phyloP scores from a whole-genome alignment of 768 basidiomycete genomes.

The Suillus americanus region DNA sequence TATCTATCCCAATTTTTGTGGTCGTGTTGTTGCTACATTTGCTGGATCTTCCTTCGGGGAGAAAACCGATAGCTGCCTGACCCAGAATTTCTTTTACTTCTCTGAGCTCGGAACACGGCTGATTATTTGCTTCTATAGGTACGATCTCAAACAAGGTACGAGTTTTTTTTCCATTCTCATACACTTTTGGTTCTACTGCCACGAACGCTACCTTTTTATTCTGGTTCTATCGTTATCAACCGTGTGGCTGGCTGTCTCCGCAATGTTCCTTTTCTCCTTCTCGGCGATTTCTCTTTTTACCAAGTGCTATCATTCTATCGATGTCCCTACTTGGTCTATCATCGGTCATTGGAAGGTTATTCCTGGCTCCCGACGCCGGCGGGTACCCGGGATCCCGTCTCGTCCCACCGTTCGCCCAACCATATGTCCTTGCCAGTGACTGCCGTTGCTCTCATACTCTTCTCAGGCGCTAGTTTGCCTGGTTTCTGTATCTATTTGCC shows the following conservation, averaged over 20 bases:
- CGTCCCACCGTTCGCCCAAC: background rate
- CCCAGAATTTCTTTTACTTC: background rate
- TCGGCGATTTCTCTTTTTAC: slow-evolving; percentile 15
- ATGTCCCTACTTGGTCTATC: background rate
- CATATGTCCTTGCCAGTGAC: background rate
- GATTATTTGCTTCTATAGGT: slow-evolving; percentile 47
- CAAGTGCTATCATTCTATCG: background rate
- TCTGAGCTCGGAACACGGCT: slow-evolving; percentile 4
- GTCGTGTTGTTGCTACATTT: background rate
- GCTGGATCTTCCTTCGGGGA: slow-evolving; percentile 9
- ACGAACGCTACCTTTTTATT: background rate
- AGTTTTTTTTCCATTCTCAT: slow-evolving; percentile 3
- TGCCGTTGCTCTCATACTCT: background rate
- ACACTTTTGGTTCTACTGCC: slow-evolving; percentile 8
- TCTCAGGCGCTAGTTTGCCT: background rate
- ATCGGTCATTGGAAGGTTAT: background rate
- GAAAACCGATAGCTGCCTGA: background rate
- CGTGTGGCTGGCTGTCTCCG: background rate
- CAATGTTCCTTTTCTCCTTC: slow-evolving; percentile 2
- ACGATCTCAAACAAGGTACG: slow-evolving; percentile 92
- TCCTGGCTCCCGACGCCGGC: background rate
- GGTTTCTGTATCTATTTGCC: background rate
- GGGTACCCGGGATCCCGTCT: slow-evolving; percentile 1
- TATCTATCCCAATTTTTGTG: slow-evolving; percentile 19
- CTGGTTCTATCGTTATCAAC: slow-evolving; percentile 11